Evolutionary conservation across 179 eudicot species (phyloP), one percentile per base, ranked within the genome.

Genomic region (Silene vulgaris): DNA sequence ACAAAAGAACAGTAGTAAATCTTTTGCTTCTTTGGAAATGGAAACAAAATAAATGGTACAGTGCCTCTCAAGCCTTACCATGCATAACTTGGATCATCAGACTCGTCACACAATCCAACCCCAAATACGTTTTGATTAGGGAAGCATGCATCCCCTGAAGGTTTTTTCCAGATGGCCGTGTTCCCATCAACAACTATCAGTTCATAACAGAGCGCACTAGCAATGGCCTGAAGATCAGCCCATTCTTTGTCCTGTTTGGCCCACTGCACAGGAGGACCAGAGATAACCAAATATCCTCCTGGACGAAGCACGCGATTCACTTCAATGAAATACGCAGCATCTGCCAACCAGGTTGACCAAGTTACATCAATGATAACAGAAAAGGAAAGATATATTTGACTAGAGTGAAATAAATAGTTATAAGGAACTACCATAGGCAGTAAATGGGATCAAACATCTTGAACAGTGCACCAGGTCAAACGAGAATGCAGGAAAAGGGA

Each of bases 241-340:
- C 98, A 93, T 84, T 93, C 98, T 80, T 90, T 90, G 76, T 93
- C 97, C 83, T 90, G 93, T 72, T 92, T 90, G 73, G 88, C 81
- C 98, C 98, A 91, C 81, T 89, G 96, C 14, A 93, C 97, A 65
- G 98, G 98, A 48, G 98, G 98, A 1, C 98, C 97, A 73, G 97
- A 91, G 74, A 93, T 89, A 37, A 93, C 98, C 16, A 90, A 60
- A 83, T 90, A 88, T 20, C 98, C 98, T 77, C 96, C 98, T 20
- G 96, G 97, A 32, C 97, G 93, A 70, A 93, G 97, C 77, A 93
- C 50, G 63, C 97, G 88, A 81, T 91, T 96, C 76, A 89, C 96
- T 85, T 93, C 98, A 73, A 93, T 77, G 64, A 93, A 93, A 82
- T 93, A 93, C 17, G 96, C 85, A 28, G 91, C 97, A 84, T 91